phyloP scores from a whole-genome alignment of 805 yeast genomes.

The Candida gorgasii region DNA sequence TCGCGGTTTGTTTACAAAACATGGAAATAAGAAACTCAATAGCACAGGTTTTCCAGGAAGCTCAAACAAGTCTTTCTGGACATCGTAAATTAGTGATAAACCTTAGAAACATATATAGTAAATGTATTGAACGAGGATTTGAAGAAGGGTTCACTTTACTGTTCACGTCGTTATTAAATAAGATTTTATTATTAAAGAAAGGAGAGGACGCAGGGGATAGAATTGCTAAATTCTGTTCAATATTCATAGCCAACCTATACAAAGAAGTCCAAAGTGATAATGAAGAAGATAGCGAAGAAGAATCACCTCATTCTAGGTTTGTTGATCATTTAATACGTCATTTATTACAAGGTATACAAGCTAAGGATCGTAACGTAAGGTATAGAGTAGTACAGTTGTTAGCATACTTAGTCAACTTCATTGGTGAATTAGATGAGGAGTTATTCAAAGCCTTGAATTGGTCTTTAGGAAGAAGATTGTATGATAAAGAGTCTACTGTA shows the following conservation, averaged over 20 bases:
- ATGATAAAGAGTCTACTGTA: conserved; percentile 75
- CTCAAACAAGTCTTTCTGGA: conserved; percentile 71
- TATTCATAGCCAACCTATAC: conserved; percentile 53
- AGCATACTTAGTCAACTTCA: conserved; percentile 66
- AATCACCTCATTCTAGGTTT: conserved; percentile 39
- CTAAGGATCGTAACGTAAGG: conserved; percentile 74
- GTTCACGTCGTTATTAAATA: conserved; percentile 63
- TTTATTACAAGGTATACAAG: conserved; percentile 73
- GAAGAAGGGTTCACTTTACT: conserved; percentile 60
- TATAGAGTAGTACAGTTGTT: conserved; percentile 76
- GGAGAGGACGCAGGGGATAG: conserved; percentile 74
- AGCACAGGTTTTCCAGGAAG: conserved; percentile 75
- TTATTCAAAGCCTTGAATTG: conserved; percentile 63
- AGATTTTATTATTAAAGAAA: conserved; percentile 65
- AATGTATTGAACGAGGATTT: conserved; percentile 51
- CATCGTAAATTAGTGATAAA: conserved; percentile 74
- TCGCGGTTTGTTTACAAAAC: conserved; percentile 2
- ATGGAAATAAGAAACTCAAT: conserved; percentile 41
- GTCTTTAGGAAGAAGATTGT: conserved; percentile 61
- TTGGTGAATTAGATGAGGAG: conserved; percentile 75
- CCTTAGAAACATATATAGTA: conserved; percentile 56
- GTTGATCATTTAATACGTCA: conserved; percentile 63
- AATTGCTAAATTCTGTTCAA: conserved; percentile 66
- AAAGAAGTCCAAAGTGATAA: conserved; percentile 16
- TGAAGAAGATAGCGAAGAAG: conserved; percentile 29